Evolutionary conservation across 1,139 yeast species (phyloP), one percentile per base, ranked within the genome.

Genomic region (Keqinozyma sinolaborantium): DNA sequence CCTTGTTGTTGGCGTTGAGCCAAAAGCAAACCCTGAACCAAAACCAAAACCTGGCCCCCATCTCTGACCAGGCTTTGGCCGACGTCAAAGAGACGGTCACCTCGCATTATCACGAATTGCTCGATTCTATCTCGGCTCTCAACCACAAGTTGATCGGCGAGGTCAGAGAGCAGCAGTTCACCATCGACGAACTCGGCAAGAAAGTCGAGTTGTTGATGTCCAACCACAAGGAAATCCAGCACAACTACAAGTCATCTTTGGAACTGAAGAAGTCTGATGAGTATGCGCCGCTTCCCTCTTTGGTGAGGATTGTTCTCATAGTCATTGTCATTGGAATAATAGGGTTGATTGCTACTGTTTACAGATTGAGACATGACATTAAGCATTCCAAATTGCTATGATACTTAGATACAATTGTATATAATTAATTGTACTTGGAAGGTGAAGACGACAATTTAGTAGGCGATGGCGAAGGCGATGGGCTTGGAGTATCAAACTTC

Each of bases 321-420:
- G 71, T 75, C 1, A 51, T 74, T 15, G 51, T 70, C 11, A 36
- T 64, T 12, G 57, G 67, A 9, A 47, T 73, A 12, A 44, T 64
- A 16, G 48, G 63, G 3, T 59, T 72, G 35, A 55, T 63, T 3
- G 48, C 66, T 6, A 55, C 71, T 36, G 63, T 73, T 14, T 65
- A 65, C 46, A 60, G 73, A 47, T 59, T 75, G 36, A 66, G 79
- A 51, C 70, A 60, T 36, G 79, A 74, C 42, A 72, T 74, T 32
- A 74, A 73, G 44, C 81, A 74, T 48, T 59, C 78, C 6, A 76
- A 76, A 44, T 58, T 75, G 30, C 61, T 75, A 38, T 74, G 51
- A 45, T 15, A 11, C 13, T 23, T 29, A 30, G 29, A 30, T 10
- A 32, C 35, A 9, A 29, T n/a, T n/a, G n/a, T n/a, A n/a, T n/a